Conservation (phyloP, 2,329 filamentous ascomycete species). For the Pseudonectria foliicola region DNA sequence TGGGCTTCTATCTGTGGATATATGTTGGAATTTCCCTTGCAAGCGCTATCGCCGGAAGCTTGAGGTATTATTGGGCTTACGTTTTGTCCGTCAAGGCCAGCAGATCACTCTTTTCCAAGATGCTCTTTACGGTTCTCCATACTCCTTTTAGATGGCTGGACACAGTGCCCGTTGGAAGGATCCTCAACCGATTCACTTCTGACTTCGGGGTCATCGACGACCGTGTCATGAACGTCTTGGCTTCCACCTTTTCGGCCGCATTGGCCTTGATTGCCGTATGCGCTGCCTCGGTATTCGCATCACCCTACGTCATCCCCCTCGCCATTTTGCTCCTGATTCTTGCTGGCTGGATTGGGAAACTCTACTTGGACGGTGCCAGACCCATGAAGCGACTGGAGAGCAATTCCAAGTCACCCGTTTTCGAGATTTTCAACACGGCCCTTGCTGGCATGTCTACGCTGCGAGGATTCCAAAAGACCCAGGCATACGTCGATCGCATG, state of each 20-base stretch:
- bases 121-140: slow-evolving; percentile 60
- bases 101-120: slow-evolving; percentile 57
- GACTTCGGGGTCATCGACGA: slow-evolving; percentile 72
- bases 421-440: slow-evolving; percentile 70
- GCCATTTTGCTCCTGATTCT: slow-evolving; percentile 50
- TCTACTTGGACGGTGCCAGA: slow-evolving; percentile 63
- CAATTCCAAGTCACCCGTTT: slow-evolving; percentile 69
- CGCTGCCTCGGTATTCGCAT: slow-evolving; percentile 60
- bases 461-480: slow-evolving; percentile 63
- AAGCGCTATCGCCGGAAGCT: slow-evolving; percentile 51
- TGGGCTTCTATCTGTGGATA: slow-evolving; percentile 61
- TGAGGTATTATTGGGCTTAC: slow-evolving; percentile 58
- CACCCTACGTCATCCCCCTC: slow-evolving; percentile 57
- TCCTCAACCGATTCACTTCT: slow-evolving; percentile 70
- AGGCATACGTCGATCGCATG: slow-evolving; percentile 63
- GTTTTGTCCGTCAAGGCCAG: slow-evolving; percentile 61
- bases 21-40: slow-evolving; percentile 62
- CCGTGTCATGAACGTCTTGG: slow-evolving; percentile 55
- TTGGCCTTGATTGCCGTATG: slow-evolving; percentile 60
- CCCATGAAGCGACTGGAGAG: slow-evolving; percentile 74
- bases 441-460: slow-evolving; percentile 69
- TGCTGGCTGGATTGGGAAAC: slow-evolving; percentile 50
- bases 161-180: slow-evolving; percentile 68
- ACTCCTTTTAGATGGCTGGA: slow-evolving; percentile 75
- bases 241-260: slow-evolving; percentile 51